These are phyloP conservation scores for Gypsophila paniculata DNA, from an alignment of 179 eudicot genomes.

Conservation along the genomic window DNA sequence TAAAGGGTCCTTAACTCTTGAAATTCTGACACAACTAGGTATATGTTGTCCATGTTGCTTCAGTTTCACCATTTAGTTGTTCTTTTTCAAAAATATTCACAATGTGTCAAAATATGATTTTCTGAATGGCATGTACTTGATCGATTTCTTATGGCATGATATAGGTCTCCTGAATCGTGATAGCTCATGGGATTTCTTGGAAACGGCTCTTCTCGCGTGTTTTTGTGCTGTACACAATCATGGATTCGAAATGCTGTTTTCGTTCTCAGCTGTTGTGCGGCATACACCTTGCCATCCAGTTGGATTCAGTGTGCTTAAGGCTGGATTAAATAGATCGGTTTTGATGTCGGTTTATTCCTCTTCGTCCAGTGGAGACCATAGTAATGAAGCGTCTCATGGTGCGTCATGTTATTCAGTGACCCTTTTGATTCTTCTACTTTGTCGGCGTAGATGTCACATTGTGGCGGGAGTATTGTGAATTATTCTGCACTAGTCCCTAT, in stretches of 20 bases:
- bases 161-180: slow-evolving; percentile 72
- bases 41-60: slow-evolving; percentile 22
- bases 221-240: slow-evolving; percentile 89
- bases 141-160: slow-evolving; percentile 19
- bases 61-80: neutral
- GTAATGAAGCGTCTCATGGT: slow-evolving; percentile 65
- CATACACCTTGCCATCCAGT: slow-evolving; percentile 89
- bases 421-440: neutral
- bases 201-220: slow-evolving; percentile 89
- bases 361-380: slow-evolving; percentile 42
- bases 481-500: neutral
- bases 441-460: neutral
- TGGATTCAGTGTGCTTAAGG: slow-evolving; percentile 92
- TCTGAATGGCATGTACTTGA: slow-evolving; percentile 12
- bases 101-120: slow-evolving; percentile 4
- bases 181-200: slow-evolving; percentile 74
- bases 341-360: slow-evolving; percentile 82
- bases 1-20: slow-evolving; percentile 53
- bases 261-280: slow-evolving; percentile 88
- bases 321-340: slow-evolving; percentile 95
- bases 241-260: slow-evolving; percentile 82
- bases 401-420: slow-evolving; percentile 7
- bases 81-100: neutral
- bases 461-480: neutral
- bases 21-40: slow-evolving; percentile 81